Base-by-base conservation (phyloP, 176 grass and related monocot genomes). In the Oryza australiensis region DNA sequence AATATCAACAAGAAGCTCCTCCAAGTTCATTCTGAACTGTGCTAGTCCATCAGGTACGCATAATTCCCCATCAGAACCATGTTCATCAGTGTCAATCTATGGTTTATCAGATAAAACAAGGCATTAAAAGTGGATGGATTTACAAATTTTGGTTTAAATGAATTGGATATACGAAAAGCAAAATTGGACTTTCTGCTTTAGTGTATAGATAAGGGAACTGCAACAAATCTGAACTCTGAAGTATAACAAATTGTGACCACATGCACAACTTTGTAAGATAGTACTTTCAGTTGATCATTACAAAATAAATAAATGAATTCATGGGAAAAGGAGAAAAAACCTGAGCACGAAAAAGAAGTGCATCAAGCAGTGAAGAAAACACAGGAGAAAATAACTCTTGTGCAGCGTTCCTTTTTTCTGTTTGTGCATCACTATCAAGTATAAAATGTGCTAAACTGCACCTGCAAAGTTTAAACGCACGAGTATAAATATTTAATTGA, bases 1-100 rank as follows among this genome's bases (percentile, higher is more conserved):
- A 73, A 98, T 93, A 84, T 98, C 92, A 55, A 94, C 86, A 46
- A 95, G 87, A 65, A 98, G 95, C 77, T 98, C 95, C 84, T 95
- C 95, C 78, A 95, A 80, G 80, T 98, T 98, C 84, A 86, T 59
- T 67, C 95, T 91, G 46, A 98, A 98, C 55, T 95, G 87, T 79
- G 66, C 72, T 49, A 95, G 83, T 78, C 82, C 88, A 86, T 95
- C 92, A 12, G 95, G 86, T 63, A 98, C 91, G 41, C 68, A 82
- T 63, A 77, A 66, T 85, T 28, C 82, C 43, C 83, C 90, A 89
- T 83, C 74, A 63, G 77, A 40, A 66, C 43, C 63, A 80, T 88
- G 76, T 37, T 78, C 87, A 73, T 73, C 85, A 82, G 76, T 78
- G 60, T 86, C 79, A 85, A 94, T 85, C 90, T 89, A 69, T 48